These are phyloP conservation scores for Saccharomycopsis malanga DNA, from an alignment of 805 yeast genomes.

Conservation along the genomic window DNA sequence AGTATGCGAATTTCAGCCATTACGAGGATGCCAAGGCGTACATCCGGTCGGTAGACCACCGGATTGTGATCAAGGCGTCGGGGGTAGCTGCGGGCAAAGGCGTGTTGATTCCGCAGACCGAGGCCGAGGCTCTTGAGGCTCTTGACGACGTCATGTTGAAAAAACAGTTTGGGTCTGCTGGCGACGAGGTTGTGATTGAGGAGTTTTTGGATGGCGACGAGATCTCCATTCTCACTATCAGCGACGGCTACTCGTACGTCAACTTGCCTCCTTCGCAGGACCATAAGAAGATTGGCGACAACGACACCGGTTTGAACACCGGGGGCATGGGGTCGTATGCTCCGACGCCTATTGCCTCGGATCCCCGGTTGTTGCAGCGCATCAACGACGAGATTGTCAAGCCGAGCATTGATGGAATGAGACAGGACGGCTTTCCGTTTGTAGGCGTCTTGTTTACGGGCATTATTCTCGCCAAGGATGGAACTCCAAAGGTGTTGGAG, in stretches of 20 bases:
- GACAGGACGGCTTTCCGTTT: conserved; percentile 91
- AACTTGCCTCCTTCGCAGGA: conserved; percentile 98
- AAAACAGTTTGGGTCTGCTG: conserved; percentile 86
- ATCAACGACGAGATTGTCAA: conserved; percentile 72
- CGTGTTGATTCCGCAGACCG: conserved; percentile 81
- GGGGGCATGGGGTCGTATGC: conserved; percentile 99
- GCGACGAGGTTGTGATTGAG: conserved; percentile 91
- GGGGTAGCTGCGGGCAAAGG: conserved; percentile 99
- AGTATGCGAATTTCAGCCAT: conserved; percentile 71
- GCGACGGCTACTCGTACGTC: conserved; percentile 88
- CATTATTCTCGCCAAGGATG: conserved; percentile 76
- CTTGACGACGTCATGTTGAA: conserved; percentile 84
- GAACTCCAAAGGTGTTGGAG: conserved; percentile 85
- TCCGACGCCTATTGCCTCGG: conserved; percentile 92
- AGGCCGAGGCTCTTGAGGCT: conserved; percentile 79
- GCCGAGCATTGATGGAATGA: conserved; percentile 94
- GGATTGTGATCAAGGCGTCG: conserved; percentile 90
- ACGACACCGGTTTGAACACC: conserved; percentile 90
- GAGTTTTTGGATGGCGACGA: conserved; percentile 97
- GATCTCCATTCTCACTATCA: conserved; percentile 81
- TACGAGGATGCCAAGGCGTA: conserved; percentile 71
- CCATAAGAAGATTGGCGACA: conserved; percentile 91
- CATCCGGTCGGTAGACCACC: conserved; percentile 56
- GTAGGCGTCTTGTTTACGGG: conserved; percentile 96
- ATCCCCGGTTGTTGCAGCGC: conserved; percentile 52